Conservation (phyloP, 1,139 yeast species). For the Lizanozyma gosingica region DNA sequence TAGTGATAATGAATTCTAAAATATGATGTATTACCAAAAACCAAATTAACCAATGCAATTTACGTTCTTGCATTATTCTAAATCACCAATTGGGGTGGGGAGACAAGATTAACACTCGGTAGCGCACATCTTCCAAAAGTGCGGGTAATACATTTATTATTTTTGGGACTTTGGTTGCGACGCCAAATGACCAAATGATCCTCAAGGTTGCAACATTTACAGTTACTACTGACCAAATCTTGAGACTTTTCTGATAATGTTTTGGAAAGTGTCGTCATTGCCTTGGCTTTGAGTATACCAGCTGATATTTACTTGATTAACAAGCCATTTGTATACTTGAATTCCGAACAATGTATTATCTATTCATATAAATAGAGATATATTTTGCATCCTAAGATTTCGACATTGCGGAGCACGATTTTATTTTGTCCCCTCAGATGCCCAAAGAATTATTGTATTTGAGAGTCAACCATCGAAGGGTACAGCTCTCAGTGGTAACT, state of each 20-base stretch:
- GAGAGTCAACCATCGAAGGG: slow-evolving; percentile 88
- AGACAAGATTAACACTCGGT: no score
- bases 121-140: no score
- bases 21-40: no score
- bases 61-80: no score
- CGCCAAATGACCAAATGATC: no score
- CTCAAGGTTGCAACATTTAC: no score
- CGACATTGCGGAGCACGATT: slow-evolving; percentile 99
- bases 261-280: slow-evolving; percentile 97
- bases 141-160: no score
- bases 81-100: no score
- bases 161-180: no score
- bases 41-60: no score
- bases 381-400: slow-evolving; percentile 90
- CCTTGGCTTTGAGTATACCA: slow-evolving; percentile 83
- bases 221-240: no score
- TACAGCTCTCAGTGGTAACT: slow-evolving; percentile 72
- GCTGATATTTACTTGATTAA: slow-evolving; percentile 96
- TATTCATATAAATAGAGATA: slow-evolving; percentile 97
- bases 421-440: slow-evolving; percentile 98
- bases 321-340: slow-evolving; percentile 97
- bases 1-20: no score
- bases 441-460: slow-evolving; percentile 96
- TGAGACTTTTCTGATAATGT: slow-evolving; percentile 99
- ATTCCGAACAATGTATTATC: slow-evolving; percentile 98